Conservation (phyloP, 108 stramenopile genomes). For the Aurantiochytrium sp. region DNA sequence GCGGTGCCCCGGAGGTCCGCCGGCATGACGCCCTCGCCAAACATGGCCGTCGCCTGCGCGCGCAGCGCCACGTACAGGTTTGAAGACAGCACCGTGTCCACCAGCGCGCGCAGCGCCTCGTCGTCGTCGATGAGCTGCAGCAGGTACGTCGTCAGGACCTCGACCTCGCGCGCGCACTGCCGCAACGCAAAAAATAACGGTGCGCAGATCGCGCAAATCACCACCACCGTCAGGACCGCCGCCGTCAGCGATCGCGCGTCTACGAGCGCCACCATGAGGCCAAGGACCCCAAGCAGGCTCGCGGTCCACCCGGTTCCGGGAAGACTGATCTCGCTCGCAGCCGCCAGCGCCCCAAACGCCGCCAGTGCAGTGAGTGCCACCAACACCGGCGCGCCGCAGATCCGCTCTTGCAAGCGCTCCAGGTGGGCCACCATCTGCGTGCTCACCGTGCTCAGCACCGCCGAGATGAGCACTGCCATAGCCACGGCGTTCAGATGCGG, state of each 20-base stretch:
- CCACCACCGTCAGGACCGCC: neutral
- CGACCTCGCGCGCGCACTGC: neutral
- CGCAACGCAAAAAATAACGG: neutral
- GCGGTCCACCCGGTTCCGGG: neutral
- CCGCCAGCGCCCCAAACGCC: neutral
- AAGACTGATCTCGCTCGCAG: neutral
- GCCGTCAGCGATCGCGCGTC: neutral
- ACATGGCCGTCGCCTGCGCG: neutral
- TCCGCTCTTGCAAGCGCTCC: neutral
- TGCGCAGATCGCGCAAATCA: neutral
- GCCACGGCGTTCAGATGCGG: neutral
- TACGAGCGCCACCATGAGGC: neutral
- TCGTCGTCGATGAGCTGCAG: neutral
- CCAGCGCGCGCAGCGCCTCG: neutral
- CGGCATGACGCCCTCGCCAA: neutral
- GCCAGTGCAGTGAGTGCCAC: neutral
- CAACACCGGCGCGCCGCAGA: neutral
- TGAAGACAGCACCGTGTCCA: neutral
- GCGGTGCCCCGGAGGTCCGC: neutral
- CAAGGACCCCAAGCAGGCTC: neutral
- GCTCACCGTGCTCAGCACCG: neutral
- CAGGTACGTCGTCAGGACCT: neutral
- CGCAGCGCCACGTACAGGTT: neutral
- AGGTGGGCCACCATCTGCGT: neutral
- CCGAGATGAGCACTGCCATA: neutral